phyloP scores from a whole-genome alignment of 495 filamentous ascomycete species.

The Aspergillus incahuasiensis region DNA sequence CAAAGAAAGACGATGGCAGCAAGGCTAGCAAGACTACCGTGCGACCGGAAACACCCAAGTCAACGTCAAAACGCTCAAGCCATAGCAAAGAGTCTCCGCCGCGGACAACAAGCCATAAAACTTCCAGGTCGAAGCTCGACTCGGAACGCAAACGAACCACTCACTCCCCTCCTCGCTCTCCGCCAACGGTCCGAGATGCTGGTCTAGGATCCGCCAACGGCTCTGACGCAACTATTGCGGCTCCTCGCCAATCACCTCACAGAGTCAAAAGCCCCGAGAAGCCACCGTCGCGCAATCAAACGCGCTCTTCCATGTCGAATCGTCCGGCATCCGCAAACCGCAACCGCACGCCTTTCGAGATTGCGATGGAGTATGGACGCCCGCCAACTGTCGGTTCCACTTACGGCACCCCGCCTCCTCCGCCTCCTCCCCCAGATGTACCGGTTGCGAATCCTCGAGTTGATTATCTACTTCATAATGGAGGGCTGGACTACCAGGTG shows the following conservation, averaged over 20 bases:
- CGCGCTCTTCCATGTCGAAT: slow-evolving; percentile 33
- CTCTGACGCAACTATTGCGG: slow-evolving; percentile 64
- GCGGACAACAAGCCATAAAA: slow-evolving; percentile 32
- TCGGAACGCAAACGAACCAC: slow-evolving; percentile 36
- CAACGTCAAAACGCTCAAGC: slow-evolving; percentile 24
- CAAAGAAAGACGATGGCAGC: slow-evolving; percentile 33
- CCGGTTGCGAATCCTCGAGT: slow-evolving; percentile 72
- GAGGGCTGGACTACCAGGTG: slow-evolving; percentile 64
- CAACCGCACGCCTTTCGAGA: slow-evolving; percentile 29
- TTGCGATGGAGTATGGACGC: slow-evolving; percentile 36
- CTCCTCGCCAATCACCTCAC: slow-evolving; percentile 49
- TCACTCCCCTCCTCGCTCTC: slow-evolving; percentile 32
- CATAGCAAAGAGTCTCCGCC: slow-evolving; percentile 29
- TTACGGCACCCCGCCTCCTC: slow-evolving; percentile 61
- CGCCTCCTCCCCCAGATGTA: slow-evolving; percentile 69
- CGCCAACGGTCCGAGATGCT: slow-evolving; percentile 35
- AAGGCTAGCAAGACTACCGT: slow-evolving; percentile 36
- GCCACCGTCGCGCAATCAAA: slow-evolving; percentile 39
- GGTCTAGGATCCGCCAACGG: slow-evolving; percentile 45
- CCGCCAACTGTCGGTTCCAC: slow-evolving; percentile 33
- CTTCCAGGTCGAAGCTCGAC: slow-evolving; percentile 30
- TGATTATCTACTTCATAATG: slow-evolving; percentile 85
- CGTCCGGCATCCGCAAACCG: slow-evolving; percentile 19
- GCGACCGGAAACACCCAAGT: slow-evolving; percentile 40
- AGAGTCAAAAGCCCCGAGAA: slow-evolving; percentile 37